Percentiles rank a stretch among this genome's conserved stretches.
These are phyloP conservation scores for Leucocoprinus sp. DNA, from an alignment of 768 basidiomycete species.

Conservation along the genomic window DNA sequence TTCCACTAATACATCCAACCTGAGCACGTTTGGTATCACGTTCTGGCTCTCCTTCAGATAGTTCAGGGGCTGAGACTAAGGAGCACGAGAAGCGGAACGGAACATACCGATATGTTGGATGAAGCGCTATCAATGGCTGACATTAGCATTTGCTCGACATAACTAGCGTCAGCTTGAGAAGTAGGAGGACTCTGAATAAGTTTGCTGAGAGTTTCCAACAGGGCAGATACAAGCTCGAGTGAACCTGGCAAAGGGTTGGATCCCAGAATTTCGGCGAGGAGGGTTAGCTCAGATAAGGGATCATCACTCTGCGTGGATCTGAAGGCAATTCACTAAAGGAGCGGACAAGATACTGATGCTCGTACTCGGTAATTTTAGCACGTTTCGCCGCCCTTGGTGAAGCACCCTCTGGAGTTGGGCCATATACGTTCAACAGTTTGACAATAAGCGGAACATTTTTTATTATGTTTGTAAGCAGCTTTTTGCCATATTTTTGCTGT, in stretches of 20 bases:
- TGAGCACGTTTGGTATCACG: slow-evolving; percentile 48
- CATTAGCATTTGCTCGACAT: slow-evolving; percentile 79
- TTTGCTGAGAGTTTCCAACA: slow-evolving; percentile 66
- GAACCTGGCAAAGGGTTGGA: slow-evolving; percentile 61
- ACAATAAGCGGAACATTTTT: slow-evolving; percentile 44
- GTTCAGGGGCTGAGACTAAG: not conserved
- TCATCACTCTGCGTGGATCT: slow-evolving; percentile 25
- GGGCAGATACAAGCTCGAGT: slow-evolving; percentile 56
- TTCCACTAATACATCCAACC: slow-evolving; percentile 82
- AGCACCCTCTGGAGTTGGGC: slow-evolving; percentile 33
- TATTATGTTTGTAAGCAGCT: slow-evolving; percentile 40
- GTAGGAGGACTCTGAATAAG: slow-evolving; percentile 50
- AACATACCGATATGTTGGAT: slow-evolving; percentile 44
- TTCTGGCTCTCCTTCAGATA: slow-evolving; percentile 42
- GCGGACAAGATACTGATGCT: slow-evolving; percentile 6
- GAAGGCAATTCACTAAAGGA: not conserved
- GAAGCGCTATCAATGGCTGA: slow-evolving; percentile 67
- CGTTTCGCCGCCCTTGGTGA: slow-evolving; percentile 55
- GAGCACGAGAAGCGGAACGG: not conserved
- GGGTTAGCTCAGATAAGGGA: slow-evolving; percentile 38
- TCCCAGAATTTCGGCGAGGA: slow-evolving; percentile 65
- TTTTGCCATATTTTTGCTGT: slow-evolving; percentile 40
- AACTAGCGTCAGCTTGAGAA: slow-evolving; percentile 59
- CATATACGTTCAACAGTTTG: slow-evolving; percentile 41
- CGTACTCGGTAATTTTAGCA: slow-evolving; percentile 50